Evolutionary conservation across 805 yeast genomes (phyloP).

Genomic region (Saccharomycopsis olivae): DNA sequence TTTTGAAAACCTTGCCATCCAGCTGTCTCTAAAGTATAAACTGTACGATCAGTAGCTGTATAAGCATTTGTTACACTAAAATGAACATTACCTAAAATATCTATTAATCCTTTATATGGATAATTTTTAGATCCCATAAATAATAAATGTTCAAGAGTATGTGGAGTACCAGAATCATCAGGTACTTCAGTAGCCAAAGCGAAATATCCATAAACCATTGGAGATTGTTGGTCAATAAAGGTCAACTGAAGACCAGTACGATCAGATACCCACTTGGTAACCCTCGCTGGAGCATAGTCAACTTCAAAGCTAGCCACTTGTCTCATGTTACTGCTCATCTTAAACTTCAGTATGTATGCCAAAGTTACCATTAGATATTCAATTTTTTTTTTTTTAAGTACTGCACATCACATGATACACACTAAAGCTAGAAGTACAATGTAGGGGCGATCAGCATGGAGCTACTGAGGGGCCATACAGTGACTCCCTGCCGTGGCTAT

Average conservation of each 20-base stretch:
- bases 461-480: too few species aligned
- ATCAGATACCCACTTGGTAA: constrained; percentile 67
- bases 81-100: constrained; percentile 73
- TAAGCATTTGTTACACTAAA: constrained; percentile 90
- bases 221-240: constrained; percentile 69
- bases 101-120: constrained; percentile 88
- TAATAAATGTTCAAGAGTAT: constrained; percentile 86
- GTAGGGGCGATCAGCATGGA: too few species aligned
- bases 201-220: constrained; percentile 86
- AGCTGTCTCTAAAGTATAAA: constrained; percentile 81
- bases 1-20: constrained; percentile 93
- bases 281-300: constrained; percentile 62
- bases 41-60: constrained; percentile 95
- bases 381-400: too few species aligned
- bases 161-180: constrained; percentile 88
- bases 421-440: too few species aligned
- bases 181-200: constrained; percentile 90
- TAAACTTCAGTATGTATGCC: too few species aligned
- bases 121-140: constrained; percentile 88
- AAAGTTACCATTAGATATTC: too few species aligned
- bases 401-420: too few species aligned
- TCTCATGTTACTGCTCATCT: too few species aligned
- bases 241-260: constrained; percentile 79
- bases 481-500: too few species aligned
- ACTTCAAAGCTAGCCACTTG: constrained; percentile 41